These are phyloP conservation scores for Termitomyces sp. DNA, from an alignment of 768 basidiomycete genomes.

Conservation along the genomic window DNA sequence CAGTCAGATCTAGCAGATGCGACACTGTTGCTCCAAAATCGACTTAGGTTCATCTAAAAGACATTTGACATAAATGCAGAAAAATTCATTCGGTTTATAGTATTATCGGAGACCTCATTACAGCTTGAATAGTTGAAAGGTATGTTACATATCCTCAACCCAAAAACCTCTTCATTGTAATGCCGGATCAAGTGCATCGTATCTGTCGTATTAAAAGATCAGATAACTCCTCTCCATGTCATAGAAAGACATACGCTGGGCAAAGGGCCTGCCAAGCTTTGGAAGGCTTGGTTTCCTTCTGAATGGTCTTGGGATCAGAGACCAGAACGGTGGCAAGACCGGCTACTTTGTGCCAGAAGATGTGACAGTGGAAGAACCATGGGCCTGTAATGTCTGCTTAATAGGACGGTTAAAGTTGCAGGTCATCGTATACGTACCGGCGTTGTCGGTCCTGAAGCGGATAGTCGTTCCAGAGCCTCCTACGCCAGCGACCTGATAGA, in stretches of 20 bases:
- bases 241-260: constrained; percentile 17
- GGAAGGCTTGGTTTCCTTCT: constrained; percentile 13
- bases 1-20: too few species aligned
- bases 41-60: too few species aligned
- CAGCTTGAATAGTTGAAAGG: neutral
- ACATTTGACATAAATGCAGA: too few species aligned
- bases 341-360: constrained; percentile 36
- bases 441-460: constrained; percentile 22
- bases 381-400: constrained; percentile 10
- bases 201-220: constrained; percentile 1
- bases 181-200: constrained; percentile 12
- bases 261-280: constrained; percentile 20
- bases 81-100: neutral
- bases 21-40: too few species aligned
- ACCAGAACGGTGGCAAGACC: constrained; percentile 38
- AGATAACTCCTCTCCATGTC: neutral
- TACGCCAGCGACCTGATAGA: constrained; percentile 14
- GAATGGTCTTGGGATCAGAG: constrained; percentile 19
- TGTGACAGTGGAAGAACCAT: constrained; percentile 25
- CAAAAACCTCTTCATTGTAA: constrained; percentile 1
- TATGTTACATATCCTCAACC: neutral
- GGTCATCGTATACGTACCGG: constrained; percentile 6
- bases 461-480: constrained; percentile 21
- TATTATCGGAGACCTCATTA: neutral
- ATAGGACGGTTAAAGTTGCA: neutral